Base-by-base conservation (phyloP, 257 asterid species). In the Solanum commersonii region DNA sequence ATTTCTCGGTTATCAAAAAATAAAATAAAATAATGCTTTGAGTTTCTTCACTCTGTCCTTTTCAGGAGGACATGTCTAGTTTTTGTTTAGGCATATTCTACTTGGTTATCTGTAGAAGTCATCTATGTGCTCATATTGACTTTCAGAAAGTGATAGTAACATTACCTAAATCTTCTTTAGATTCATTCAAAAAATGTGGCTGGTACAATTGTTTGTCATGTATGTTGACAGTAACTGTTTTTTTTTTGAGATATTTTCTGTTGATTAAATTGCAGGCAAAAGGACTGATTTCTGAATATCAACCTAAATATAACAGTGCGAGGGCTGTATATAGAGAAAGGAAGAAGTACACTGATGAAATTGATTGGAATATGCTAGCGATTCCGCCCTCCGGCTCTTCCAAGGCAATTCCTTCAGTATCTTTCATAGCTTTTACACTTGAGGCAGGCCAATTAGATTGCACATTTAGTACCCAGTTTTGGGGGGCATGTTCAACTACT, bases 311-410 rank as follows among this genome's bases (percentile, higher is more conserved):
- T 89, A 97, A 95, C 90, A 97, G 99, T 88, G 99, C 99, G 25
- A 94, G 96, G 92, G 99, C 99, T 91, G 99, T 97, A 87, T 96
- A 96, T 91, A 90, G 98, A 91, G 99, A 97, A 94, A 94, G 95
- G 86, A 97, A 97, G 89, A 97, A 97, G 92, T 97, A 92, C 87
- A 78, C 94, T 22, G 99, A 96, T 92, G 99, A 96, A 90, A 96
- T 97, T 89, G 99, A 97, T 89, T 96, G 99, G 99, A 97, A 96
- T 90, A 95, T 95, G 98, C 96, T 97, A 87, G 99, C 99, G 78
- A 92, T 95, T 86, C 99, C 99, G 33, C 96, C 99, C 78, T 94
- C 99, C 31, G 98, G 98, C 89, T 92, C 98, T 88, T 84, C 96
- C 74, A 95, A 96, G 99, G 99, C 94, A 91, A 34, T 86, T 23